phyloP scores from a whole-genome alignment of 202 grass and related monocot species.

The Zoysia matrella region DNA sequence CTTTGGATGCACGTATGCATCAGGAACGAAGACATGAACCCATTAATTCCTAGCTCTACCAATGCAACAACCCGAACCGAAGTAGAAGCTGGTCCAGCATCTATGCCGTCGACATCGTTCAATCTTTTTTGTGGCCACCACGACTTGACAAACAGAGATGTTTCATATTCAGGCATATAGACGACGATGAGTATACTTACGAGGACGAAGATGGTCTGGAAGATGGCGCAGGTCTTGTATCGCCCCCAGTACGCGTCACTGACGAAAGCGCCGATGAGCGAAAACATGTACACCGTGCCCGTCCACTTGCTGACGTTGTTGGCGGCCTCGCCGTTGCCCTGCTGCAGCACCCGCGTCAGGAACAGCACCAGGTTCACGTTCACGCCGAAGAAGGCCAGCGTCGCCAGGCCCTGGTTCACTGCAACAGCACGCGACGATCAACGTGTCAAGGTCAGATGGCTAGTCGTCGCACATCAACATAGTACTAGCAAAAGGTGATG shows the following conservation, averaged over 20 bases:
- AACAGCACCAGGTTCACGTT: slow-evolving; percentile 97
- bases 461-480: background rate
- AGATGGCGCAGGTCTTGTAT: slow-evolving; percentile 89
- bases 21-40: background rate
- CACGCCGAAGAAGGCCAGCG: slow-evolving; percentile 94
- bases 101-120: background rate
- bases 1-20: background rate
- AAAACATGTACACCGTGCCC: slow-evolving; percentile 97
- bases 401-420: slow-evolving; percentile 96
- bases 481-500: background rate
- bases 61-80: background rate
- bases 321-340: slow-evolving; percentile 84
- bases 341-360: slow-evolving; percentile 86
- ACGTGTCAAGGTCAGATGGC: background rate
- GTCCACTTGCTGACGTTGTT: slow-evolving; percentile 43
- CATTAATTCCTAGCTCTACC: background rate
- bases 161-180: background rate
- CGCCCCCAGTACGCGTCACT: slow-evolving; percentile 97
- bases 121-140: background rate
- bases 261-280: slow-evolving; percentile 91
- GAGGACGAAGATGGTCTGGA: slow-evolving; percentile 87
- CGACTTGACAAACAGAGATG: background rate
- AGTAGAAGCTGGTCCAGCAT: background rate
- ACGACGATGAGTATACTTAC: slow-evolving; percentile 46
- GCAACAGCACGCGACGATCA: slow-evolving; percentile 1